Base-by-base conservation (phyloP, 2,329 filamentous ascomycete genomes). In the Sporothrix humicola region DNA sequence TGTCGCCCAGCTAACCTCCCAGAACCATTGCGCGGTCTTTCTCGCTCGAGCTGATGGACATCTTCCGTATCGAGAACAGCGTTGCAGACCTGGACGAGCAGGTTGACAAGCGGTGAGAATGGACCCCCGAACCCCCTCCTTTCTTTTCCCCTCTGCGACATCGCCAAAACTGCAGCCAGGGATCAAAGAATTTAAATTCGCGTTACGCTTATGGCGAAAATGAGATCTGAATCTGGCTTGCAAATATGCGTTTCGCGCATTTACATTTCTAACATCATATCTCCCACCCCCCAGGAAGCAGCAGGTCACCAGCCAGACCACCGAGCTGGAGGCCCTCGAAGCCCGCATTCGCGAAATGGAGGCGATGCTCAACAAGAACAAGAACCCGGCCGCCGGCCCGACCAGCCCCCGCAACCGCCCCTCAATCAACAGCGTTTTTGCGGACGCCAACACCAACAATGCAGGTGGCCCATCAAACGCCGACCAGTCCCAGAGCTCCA, bases 21-120 rank as follows among this genome's bases (percentile, higher is more conserved):
- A 97, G 95, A 76, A 96, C 93, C 75, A 90, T 97, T 82, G 95
- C 94, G 72, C 92, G 90, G 78, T 93, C 92, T 80, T 97, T 98
- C 84, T 95, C 94, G 74, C 86, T 90, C 61, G 93, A 95, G 81
- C 87, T 98, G 75, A 92, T 95, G 85, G 92, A 94, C 81, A 92
- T 97, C 78, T 98, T 98, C 85, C 92, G 92, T 79, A 91, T 98
- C 80, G 93, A 96, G 78, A 92, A 90, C 82, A 91, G 91, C 77
- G 80, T 96, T 74, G 89, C 91, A 79, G 88, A 92, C 75, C 87
- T 97, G 50, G 89, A 92, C 79, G 87, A 91, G 81, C 89, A 92
- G 77, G 89, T 97, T 75, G 88, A 93, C 80, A 88, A 93, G 82
- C 95, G 95, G 95, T 98, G 85, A 80, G 91, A 61, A 42, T 42